These are phyloP conservation scores for Plasmodium gonderi DNA, from an alignment of 169 alveolate genomes.

Conservation along the genomic window DNA sequence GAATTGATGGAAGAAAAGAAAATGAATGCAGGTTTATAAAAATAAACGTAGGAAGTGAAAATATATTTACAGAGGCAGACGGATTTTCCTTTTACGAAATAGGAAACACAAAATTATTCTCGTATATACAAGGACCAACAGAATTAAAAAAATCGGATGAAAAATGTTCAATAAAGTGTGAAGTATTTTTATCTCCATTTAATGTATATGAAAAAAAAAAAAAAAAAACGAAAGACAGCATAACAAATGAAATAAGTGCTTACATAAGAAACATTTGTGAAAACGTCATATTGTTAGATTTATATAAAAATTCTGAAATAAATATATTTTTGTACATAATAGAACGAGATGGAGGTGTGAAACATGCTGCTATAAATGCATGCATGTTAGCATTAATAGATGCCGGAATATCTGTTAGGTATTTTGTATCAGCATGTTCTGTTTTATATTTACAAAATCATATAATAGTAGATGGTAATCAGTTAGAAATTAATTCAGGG, in stretches of 20 bases:
- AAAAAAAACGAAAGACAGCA: slow-evolving; percentile 59
- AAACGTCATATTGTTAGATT: slow-evolving; percentile 79
- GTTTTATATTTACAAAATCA: slow-evolving; percentile 76
- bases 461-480: slow-evolving; percentile 66
- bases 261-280: slow-evolving; percentile 71
- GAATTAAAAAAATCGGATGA: slow-evolving; percentile 70
- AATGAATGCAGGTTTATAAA: slow-evolving; percentile 79
- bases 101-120: slow-evolving; percentile 68
- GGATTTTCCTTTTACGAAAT: slow-evolving; percentile 68
- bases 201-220: slow-evolving; percentile 59
- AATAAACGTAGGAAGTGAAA: slow-evolving; percentile 78
- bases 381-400: slow-evolving; percentile 83
- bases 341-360: slow-evolving; percentile 78
- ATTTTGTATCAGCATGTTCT: slow-evolving; percentile 81
- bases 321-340: slow-evolving; percentile 36
- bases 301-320: slow-evolving; percentile 61
- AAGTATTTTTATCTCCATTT: slow-evolving; percentile 72
- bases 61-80: slow-evolving; percentile 62
- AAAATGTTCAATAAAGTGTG: slow-evolving; percentile 65
- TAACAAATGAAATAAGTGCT: slow-evolving; percentile 74
- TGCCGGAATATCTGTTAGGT: slow-evolving; percentile 86
- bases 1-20: slow-evolving; percentile 83
- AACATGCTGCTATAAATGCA: slow-evolving; percentile 82
- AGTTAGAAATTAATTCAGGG: slow-evolving; percentile 66
- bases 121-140: slow-evolving; percentile 73